phyloP scores from a whole-genome alignment of 306 rosid species.

The Castanea sativa region DNA sequence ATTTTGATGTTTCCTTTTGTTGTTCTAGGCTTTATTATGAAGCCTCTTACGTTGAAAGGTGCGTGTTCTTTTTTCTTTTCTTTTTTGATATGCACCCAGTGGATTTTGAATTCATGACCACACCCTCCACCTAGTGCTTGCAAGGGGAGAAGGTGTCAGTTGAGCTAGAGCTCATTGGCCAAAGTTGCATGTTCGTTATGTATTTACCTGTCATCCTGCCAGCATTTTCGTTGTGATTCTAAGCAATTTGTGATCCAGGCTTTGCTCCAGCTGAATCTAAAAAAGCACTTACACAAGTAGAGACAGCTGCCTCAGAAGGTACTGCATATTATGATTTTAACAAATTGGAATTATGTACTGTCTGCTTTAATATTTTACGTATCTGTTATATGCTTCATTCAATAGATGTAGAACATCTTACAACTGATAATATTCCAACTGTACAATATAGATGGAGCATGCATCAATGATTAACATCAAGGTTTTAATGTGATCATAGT shows the following conservation, averaged over 20 bases:
- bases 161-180: too few relatives aligned
- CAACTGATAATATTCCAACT: slow-evolving; percentile 4
- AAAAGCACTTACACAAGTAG: slow-evolving; percentile 31
- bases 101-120: too few relatives aligned
- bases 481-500: neutral
- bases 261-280: slow-evolving; percentile 42
- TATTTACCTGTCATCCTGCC: slow-evolving; percentile 15
- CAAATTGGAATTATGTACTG: neutral
- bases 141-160: too few relatives aligned
- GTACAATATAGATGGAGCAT: neutral
- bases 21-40: slow-evolving; percentile 60
- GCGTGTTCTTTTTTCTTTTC: neutral
- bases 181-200: slow-evolving; percentile 50
- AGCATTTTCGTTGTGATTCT: slow-evolving; percentile 14
- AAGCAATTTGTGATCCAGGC: slow-evolving; percentile 44
- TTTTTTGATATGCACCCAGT: too few relatives aligned
- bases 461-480: neutral
- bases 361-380: neutral
- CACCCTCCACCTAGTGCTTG: too few relatives aligned
- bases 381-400: neutral
- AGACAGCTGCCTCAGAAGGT: slow-evolving; percentile 45
- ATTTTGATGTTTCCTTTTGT: slow-evolving; percentile 81
- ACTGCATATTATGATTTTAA: slow-evolving; percentile 15
- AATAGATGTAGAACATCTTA: neutral
- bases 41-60: slow-evolving; percentile 86